Evolutionary conservation across 2,329 filamentous ascomycete species (phyloP).

Genomic region (Xylariales sp.): DNA sequence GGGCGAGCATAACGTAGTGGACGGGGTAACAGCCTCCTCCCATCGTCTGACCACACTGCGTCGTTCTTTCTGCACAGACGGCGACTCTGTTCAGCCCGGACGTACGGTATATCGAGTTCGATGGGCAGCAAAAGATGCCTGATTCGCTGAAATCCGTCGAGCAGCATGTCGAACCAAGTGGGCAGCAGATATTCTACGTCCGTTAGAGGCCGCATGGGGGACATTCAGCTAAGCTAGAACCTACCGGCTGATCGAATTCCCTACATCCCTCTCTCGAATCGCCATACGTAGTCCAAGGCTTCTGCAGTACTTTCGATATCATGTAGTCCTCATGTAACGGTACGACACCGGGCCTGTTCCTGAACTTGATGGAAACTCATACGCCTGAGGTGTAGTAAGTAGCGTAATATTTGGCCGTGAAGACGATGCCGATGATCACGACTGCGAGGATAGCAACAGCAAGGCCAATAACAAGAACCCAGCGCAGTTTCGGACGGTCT

Average conservation of each 20-base stretch:
- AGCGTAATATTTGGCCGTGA: constrained; percentile 18
- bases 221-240: not conserved
- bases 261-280: not conserved
- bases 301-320: too few relatives aligned
- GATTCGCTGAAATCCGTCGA: constrained; percentile 16
- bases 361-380: constrained; percentile 10
- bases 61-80: constrained; percentile 10
- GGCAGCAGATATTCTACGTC: constrained; percentile 19
- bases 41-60: constrained; percentile 11
- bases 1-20: constrained; percentile 11
- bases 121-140: constrained; percentile 17
- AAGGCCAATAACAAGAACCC: constrained; percentile 14
- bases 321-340: too few relatives aligned
- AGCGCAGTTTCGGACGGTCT: constrained; percentile 17
- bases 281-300: not conserved
- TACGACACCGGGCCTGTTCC: too few relatives aligned
- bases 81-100: constrained; percentile 8
- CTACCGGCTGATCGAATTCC: not conserved
- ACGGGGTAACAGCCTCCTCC: constrained; percentile 19
- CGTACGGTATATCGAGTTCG: constrained; percentile 3
- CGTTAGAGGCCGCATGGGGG: not conserved
- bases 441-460: constrained; percentile 16
- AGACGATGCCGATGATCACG: constrained; percentile 18
- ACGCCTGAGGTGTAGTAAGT: constrained; percentile 15
- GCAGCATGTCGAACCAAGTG: constrained; percentile 15